Conservation (phyloP, 768 basidiomycete genomes). For the Phanerochaete carnosa region DNA sequence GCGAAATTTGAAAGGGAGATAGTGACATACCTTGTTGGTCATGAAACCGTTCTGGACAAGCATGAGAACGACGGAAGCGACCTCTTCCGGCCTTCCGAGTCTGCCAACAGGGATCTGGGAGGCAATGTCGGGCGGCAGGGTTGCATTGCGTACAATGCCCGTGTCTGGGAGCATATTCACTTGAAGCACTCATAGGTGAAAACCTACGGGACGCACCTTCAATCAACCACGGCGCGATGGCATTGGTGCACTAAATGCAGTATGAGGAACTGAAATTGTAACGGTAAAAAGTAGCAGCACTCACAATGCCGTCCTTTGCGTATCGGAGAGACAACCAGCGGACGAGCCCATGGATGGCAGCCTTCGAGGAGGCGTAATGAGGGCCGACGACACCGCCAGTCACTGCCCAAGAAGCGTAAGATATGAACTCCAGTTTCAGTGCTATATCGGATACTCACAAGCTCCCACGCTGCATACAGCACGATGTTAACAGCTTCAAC, state of each 20-base stretch:
- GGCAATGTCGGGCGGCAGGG: conserved; percentile 32
- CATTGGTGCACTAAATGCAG: conserved; percentile 30
- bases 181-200: background rate
- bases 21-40: conserved; percentile 47
- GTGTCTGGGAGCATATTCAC: conserved; percentile 32
- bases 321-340: conserved; percentile 52
- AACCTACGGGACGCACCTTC: conserved; percentile 28
- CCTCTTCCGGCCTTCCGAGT: conserved; percentile 47
- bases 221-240: conserved; percentile 49
- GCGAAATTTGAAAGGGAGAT: background rate
- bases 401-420: conserved; percentile 20
- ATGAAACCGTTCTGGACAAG: conserved; percentile 50
- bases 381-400: conserved; percentile 54
- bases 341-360: conserved; percentile 49
- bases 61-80: conserved; percentile 47
- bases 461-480: conserved; percentile 40
- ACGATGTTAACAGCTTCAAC: background rate
- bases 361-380: conserved; percentile 55
- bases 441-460: conserved; percentile 20
- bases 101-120: conserved; percentile 47
- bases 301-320: conserved; percentile 47
- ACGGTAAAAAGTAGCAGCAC: conserved; percentile 8
- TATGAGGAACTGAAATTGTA: background rate
- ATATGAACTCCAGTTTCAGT: background rate
- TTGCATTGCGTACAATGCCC: conserved; percentile 37